Conservation (phyloP, 306 rosid genomes). For the Citrullus amarus region DNA sequence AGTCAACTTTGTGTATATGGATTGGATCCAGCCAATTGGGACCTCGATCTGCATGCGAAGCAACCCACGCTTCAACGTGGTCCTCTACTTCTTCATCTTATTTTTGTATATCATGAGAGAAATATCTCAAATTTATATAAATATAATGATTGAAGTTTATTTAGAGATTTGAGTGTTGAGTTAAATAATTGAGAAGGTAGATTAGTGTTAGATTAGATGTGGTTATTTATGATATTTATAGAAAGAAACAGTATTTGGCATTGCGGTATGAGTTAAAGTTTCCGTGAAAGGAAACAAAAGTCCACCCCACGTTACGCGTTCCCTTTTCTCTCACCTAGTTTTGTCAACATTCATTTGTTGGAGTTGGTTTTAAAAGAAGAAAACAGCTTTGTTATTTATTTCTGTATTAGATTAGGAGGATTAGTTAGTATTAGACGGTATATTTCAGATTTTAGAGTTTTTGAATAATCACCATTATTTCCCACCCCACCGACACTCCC, state of each 20-base stretch:
- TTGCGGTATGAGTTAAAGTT: neutral
- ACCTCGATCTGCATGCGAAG: neutral
- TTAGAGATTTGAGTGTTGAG: too few species aligned
- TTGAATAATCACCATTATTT: neutral
- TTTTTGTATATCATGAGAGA: neutral
- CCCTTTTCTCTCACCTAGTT: neutral
- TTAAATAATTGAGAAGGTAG: neutral
- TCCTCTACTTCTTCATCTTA: neutral
- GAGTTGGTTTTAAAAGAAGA: too few species aligned
- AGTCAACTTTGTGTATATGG: neutral
- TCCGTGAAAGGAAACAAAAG: neutral
- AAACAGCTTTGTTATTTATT: too few species aligned
- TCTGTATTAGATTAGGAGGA: too few species aligned
- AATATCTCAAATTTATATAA: too few species aligned
- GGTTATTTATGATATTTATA: neutral
- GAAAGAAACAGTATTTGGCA: neutral
- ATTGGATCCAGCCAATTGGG: neutral
- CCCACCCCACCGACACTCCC: neutral
- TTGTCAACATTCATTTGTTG: neutral
- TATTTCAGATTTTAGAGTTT: neutral
- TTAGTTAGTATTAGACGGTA: neutral
- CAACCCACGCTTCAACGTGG: neutral
- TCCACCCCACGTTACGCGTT: neutral
- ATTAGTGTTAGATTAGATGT: neutral
- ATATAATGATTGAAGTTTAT: too few species aligned